Evolutionary conservation across 345 rosid genomes (phyloP).

Genomic region (Erucastrum elatum): DNA sequence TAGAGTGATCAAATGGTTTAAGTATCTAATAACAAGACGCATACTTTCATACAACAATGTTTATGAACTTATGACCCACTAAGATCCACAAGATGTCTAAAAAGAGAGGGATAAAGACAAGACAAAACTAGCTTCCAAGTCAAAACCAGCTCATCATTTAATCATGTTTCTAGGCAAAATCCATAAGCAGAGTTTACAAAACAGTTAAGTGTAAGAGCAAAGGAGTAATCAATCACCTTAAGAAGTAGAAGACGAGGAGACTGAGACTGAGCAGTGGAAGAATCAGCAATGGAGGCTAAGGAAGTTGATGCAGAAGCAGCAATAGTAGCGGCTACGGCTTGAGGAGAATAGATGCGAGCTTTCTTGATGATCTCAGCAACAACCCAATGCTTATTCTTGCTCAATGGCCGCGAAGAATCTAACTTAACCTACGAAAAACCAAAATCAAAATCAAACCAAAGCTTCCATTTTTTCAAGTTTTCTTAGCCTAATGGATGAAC

Average conservation of each 20-base stretch:
- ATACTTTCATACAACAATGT: too few species aligned
- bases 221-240: conserved; percentile 30
- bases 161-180: background rate
- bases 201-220: background rate
- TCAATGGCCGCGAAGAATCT: conserved; percentile 93
- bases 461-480: background rate
- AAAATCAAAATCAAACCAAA: background rate
- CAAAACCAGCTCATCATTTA: background rate
- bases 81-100: background rate
- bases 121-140: background rate
- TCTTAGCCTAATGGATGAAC: too few species aligned
- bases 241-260: conserved; percentile 32
- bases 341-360: conserved; percentile 68
- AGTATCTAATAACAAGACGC: too few species aligned
- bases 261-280: conserved; percentile 18
- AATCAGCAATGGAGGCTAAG: conserved; percentile 12
- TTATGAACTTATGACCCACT: too few species aligned
- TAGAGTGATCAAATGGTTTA: too few species aligned
- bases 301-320: conserved; percentile 15
- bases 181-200: background rate
- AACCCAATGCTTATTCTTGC: conserved; percentile 86
- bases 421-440: conserved; percentile 74
- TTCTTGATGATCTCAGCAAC: conserved; percentile 89
- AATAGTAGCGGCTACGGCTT: conserved; percentile 26
- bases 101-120: background rate